phyloP scores from a whole-genome alignment of 257 asterid genomes.

The Salvia miltiorrhiza region DNA sequence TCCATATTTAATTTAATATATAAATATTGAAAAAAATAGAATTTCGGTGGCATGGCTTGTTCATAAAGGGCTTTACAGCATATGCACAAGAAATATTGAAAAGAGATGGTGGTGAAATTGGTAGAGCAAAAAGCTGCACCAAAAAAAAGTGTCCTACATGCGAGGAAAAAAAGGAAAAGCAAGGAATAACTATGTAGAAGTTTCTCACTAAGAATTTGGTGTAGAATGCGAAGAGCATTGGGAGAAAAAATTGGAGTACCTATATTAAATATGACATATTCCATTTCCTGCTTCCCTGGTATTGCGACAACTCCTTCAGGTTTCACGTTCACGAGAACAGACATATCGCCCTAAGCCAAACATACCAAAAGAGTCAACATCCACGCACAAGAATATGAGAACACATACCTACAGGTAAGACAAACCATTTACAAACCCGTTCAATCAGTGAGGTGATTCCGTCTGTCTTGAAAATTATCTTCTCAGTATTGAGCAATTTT shows the following conservation, averaged over 20 bases:
- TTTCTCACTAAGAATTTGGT: neutral
- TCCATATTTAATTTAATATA: too few species aligned
- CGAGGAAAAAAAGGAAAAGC: neutral
- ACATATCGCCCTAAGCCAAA: slow-evolving; percentile 44
- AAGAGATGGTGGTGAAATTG: neutral
- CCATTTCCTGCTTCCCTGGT: slow-evolving; percentile 57
- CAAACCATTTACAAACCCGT: slow-evolving; percentile 34
- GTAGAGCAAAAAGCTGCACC: neutral
- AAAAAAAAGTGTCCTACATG: neutral
- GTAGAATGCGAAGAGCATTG: neutral
- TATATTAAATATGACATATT: slow-evolving; percentile 51
- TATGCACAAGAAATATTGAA: neutral
- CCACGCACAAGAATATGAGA: neutral
- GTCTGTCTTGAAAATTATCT: slow-evolving; percentile 64
- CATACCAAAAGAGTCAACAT: slow-evolving; percentile 15
- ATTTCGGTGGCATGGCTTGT: too few species aligned
- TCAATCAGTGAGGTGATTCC: slow-evolving; percentile 23
- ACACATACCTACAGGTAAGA: neutral
- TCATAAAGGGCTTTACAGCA: too few species aligned
- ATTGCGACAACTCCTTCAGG: slow-evolving; percentile 81
- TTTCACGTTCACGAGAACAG: slow-evolving; percentile 57
- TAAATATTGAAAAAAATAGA: too few species aligned
- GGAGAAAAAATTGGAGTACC: slow-evolving; percentile 35
- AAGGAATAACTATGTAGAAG: neutral
- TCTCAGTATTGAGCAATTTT: slow-evolving; percentile 84